phyloP scores from a whole-genome alignment of 345 rosid species.

The Acer yangbiense region DNA sequence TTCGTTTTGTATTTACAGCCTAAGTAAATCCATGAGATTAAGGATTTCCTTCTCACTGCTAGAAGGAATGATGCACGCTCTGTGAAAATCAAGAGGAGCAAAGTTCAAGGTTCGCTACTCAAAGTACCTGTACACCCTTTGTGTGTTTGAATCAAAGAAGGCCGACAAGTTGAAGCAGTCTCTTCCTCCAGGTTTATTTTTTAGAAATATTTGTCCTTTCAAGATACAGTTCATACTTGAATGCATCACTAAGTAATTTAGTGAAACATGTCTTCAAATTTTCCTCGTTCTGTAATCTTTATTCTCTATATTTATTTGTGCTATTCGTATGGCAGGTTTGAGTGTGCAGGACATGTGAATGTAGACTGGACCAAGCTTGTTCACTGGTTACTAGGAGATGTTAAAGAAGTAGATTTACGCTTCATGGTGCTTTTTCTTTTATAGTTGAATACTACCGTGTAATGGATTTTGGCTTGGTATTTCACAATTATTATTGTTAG shows the following conservation, averaged over 20 bases:
- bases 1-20: constrained; percentile 49
- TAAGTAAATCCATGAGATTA: constrained; percentile 91
- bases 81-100: constrained; percentile 89
- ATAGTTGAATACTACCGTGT: not conserved
- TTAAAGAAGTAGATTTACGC: not conserved
- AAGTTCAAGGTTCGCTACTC: constrained; percentile 93
- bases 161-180: constrained; percentile 97
- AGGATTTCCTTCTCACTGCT: constrained; percentile 95
- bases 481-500: not conserved
- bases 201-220: not conserved
- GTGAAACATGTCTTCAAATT: not conserved
- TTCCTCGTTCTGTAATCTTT: not conserved
- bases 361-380: not conserved
- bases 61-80: constrained; percentile 94
- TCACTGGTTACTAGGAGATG: not conserved
- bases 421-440: not conserved
- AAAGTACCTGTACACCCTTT: constrained; percentile 85
- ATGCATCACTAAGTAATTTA: not conserved
- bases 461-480: constrained; percentile 5
- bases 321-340: constrained; percentile 58
- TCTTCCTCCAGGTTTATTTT: constrained; percentile 79
- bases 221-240: not conserved
- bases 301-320: not conserved
- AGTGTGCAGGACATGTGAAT: constrained; percentile 70
- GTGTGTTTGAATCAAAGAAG: constrained; percentile 84